A percentile compares a stretch with the other conserved stretches of the same genome.
Evolutionary conservation across 345 rosid genomes (phyloP).

Genomic region (Aquilaria sinensis): DNA sequence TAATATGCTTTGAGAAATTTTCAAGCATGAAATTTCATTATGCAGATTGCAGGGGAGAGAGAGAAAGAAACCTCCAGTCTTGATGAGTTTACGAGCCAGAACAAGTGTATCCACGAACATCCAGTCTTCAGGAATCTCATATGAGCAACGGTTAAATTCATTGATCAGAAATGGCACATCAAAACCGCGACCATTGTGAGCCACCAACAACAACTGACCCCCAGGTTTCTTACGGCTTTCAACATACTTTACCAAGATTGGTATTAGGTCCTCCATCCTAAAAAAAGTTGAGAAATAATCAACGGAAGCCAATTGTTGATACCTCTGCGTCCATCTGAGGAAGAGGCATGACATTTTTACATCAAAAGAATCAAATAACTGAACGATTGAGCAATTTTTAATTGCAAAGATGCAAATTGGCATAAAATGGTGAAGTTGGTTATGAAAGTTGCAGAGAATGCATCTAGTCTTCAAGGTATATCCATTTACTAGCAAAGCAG

Average conservation of each 20-base stretch:
- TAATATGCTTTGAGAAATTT: background rate
- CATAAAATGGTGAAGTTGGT: no score
- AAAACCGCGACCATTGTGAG: constrained; percentile 75
- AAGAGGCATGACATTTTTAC: background rate
- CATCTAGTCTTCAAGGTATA: background rate
- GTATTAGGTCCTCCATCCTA: constrained; percentile 86
- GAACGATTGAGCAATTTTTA: no score
- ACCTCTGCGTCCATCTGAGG: no score
- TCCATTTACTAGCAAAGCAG: constrained; percentile 1
- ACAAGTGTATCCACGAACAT: constrained; percentile 58
- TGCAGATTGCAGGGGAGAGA: background rate
- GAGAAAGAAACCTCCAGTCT: constrained; percentile 46
- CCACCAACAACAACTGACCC: constrained; percentile 58
- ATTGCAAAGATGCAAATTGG: no score
- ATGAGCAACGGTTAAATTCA: constrained; percentile 64
- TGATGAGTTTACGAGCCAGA: constrained; percentile 55
- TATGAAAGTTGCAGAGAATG: no score
- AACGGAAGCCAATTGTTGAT: no score
- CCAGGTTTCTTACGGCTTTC: constrained; percentile 73
- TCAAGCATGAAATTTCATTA: background rate
- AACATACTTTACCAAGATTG: constrained; percentile 56
- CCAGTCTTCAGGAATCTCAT: constrained; percentile 70
- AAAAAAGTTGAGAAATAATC: constrained; percentile 14
- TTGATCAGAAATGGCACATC: constrained; percentile 68
- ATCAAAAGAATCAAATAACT: background rate